Base-by-base conservation (phyloP, 139 green algal genomes). In the Tetraselmis chui region DNA sequence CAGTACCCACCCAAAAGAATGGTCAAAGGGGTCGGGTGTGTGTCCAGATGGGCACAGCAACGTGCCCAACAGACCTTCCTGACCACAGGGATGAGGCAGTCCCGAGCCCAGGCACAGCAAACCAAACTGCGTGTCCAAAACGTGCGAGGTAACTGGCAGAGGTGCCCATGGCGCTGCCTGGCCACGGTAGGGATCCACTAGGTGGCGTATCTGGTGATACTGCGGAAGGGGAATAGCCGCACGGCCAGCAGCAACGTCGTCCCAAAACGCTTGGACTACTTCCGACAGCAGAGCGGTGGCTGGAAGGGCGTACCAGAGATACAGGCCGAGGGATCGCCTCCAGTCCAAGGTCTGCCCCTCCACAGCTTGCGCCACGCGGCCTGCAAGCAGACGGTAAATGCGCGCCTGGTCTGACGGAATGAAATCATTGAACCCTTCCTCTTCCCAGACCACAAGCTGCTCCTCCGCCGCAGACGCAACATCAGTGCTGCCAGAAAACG, bases 321-420 rank as follows among this genome's bases (percentile, higher is more conserved):
- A 81, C 74, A 96, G 78, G 0, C 91, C 94, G 26, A 98, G 86
- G 27, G 89, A 86, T 29, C 91, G 87, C n/a, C 94, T 90, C 94
- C 94, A 98, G 83, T 95, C 94, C 1, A 97, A 84, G 28, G 32
- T 1, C 29, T 58, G 1, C 30, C 80, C 31, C 85, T 79, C 29
- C 25, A 77, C 23, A 27, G 86, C 81, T 28, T 32, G 45, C 26
- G 23, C 27, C 11, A 93, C 85, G 77, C 92, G 74, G 0, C 94
- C 94, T 1, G 87, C 88, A 31, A 97, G 88, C 79, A 97, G 88
- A 29, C 78, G 77, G 76, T 94, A 96, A 1, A 94, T 78, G 1
- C 83, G 76, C 32, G 89, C 58, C 74, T 88, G 80, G 28, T 87
- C 85, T 0, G 59, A 25, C 1, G 83, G 75, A 1, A 97, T 87